Evolutionary conservation across 306 rosid genomes (phyloP).

Genomic region (Quercus parvula): DNA sequence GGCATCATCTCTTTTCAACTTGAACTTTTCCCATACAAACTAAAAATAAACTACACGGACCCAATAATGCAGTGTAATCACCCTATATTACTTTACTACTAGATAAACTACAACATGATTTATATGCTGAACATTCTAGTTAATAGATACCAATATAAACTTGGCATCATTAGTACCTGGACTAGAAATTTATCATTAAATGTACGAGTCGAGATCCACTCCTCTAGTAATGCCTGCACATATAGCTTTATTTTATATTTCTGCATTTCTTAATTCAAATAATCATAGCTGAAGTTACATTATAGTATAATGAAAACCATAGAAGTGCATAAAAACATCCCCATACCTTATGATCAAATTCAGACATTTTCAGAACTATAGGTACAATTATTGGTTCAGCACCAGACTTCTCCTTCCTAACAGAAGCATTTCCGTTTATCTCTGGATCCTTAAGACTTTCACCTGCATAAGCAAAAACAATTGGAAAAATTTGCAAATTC

Average conservation of each 20-base stretch:
- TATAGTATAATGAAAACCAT: not conserved
- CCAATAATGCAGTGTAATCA: not conserved
- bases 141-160: not conserved
- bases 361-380: constrained; percentile 89
- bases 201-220: constrained; percentile 65
- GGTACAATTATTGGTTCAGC: constrained; percentile 80
- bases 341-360: constrained; percentile 92
- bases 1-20: not conserved
- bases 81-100: not conserved
- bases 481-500: constrained; percentile 8
- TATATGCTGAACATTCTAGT: not conserved
- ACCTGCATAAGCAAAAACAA: constrained; percentile 43
- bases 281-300: not conserved
- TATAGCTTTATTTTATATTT: not conserved
- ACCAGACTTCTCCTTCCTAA: constrained; percentile 66
- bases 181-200: constrained; percentile 56
- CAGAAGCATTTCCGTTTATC: constrained; percentile 28
- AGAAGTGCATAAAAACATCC: constrained; percentile 10
- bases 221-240: constrained; percentile 92
- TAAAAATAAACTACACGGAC: not conserved
- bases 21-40: not conserved
- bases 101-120: not conserved
- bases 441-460: constrained; percentile 42
- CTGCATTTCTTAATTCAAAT: not conserved
- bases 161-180: constrained; percentile 42